Conservation (phyloP, 306 rosid species). For the Inga leiocalycina region DNA sequence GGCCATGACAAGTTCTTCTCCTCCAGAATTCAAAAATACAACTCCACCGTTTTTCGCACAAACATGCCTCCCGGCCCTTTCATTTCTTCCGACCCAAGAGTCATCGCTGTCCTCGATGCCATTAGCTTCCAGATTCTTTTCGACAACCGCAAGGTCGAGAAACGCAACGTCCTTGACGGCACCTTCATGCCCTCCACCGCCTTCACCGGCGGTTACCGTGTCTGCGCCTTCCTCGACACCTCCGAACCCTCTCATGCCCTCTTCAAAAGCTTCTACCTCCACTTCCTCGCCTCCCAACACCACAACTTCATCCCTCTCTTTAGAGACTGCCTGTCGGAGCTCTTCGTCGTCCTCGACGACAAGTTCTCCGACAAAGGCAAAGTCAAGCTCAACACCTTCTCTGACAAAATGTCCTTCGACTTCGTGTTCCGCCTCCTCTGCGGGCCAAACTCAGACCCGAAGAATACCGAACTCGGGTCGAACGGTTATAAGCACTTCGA, state of each 20-base stretch:
- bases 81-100: constrained; percentile 56
- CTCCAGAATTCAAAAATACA: constrained; percentile 38
- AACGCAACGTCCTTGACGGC: constrained; percentile 64
- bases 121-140: constrained; percentile 62
- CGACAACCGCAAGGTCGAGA: constrained; percentile 60
- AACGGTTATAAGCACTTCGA: constrained; percentile 42
- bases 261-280: constrained; percentile 49
- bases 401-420: constrained; percentile 43
- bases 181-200: constrained; percentile 78
- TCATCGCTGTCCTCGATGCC: constrained; percentile 63
- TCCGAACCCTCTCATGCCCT: constrained; percentile 52
- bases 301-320: constrained; percentile 55
- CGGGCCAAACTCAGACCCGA: constrained; percentile 37
- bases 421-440: constrained; percentile 54
- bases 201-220: constrained; percentile 73
- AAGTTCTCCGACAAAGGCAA: constrained; percentile 14
- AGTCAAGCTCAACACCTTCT: constrained; percentile 35
- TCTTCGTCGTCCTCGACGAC: constrained; percentile 43
- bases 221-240: constrained; percentile 67
- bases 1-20: constrained; percentile 64
- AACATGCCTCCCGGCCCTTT: constrained; percentile 86
- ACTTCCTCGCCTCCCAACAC: constrained; percentile 39
- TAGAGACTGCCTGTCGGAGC: constrained; percentile 22
- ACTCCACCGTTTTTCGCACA: constrained; percentile 69
- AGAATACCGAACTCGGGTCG: constrained; percentile 24